These are phyloP conservation scores for Trichophyton rubrum DNA, from an alignment of 2,329 filamentous ascomycete genomes.

Conservation along the genomic window DNA sequence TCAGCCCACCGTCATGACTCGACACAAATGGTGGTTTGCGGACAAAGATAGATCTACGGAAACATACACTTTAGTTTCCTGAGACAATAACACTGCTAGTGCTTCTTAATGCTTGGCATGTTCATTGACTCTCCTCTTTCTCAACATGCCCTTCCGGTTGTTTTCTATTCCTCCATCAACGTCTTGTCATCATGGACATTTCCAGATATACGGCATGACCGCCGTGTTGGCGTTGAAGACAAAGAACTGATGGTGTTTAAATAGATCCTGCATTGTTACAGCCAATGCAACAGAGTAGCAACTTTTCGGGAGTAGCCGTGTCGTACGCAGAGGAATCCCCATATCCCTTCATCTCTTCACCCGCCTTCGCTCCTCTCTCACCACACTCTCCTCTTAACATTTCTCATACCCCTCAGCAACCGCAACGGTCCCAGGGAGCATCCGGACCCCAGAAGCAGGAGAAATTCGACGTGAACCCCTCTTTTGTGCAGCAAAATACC, in stretches of 20 bases:
- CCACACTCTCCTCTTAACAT: conserved; percentile 26
- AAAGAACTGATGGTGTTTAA: conserved; percentile 1
- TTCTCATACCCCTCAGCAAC: conserved; percentile 12
- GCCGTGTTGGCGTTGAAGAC: not conserved
- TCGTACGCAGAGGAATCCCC: conserved; percentile 25
- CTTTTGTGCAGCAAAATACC: conserved; percentile 46
- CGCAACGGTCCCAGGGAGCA: conserved; percentile 15
- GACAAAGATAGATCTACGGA: not conserved
- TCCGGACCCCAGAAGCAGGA: conserved; percentile 17
- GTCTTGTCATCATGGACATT: not conserved
- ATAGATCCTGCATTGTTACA: conserved; percentile 49
- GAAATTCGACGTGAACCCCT: conserved; percentile 35
- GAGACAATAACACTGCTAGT: not conserved
- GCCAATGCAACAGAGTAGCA: conserved; percentile 29
- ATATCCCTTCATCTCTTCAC: conserved; percentile 19
- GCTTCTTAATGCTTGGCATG: not conserved
- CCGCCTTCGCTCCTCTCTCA: conserved; percentile 23
- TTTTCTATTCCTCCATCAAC: not conserved
- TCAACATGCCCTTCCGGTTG: not conserved
- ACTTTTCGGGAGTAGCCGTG: conserved; percentile 21
- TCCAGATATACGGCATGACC: not conserved
- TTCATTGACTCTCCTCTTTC: not conserved
- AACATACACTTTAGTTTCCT: not conserved
- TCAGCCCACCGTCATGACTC: not conserved
- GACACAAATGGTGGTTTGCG: not conserved